These are phyloP conservation scores for Cutaneotrichosporon cavernicola DNA, from an alignment of 1,284 basidiomycete species.

Conservation along the genomic window DNA sequence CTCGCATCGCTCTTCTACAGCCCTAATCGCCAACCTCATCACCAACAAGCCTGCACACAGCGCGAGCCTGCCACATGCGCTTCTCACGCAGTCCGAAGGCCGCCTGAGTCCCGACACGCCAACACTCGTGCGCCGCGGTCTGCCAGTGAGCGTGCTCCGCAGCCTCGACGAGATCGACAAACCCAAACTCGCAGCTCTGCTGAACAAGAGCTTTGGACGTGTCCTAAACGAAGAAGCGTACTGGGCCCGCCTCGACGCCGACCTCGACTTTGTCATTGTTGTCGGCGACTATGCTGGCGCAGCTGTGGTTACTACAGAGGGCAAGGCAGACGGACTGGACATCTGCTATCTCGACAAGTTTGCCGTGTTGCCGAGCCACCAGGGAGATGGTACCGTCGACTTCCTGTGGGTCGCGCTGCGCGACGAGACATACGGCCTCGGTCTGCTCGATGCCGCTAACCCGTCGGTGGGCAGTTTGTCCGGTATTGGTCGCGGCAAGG, in stretches of 20 bases:
- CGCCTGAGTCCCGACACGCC: slow-evolving; percentile 86
- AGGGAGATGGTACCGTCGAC: slow-evolving; percentile 98
- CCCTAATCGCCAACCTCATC: slow-evolving; percentile 93
- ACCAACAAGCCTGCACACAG: slow-evolving; percentile 97
- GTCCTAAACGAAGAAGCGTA: slow-evolving; percentile 72
- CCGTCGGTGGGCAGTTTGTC: slow-evolving; percentile 84
- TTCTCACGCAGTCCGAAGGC: slow-evolving; percentile 74
- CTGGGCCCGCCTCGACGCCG: slow-evolving; percentile 70
- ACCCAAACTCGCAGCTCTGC: slow-evolving; percentile 70
- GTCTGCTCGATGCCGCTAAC: slow-evolving; percentile 89
- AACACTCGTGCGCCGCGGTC: slow-evolving; percentile 83
- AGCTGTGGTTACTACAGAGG: slow-evolving; percentile 89
- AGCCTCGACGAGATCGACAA: slow-evolving; percentile 66
- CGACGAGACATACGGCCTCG: slow-evolving; percentile 96
- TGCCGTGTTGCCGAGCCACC: slow-evolving; percentile 87
- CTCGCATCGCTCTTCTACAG: slow-evolving; percentile 92
- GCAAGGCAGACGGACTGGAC: slow-evolving; percentile 30
- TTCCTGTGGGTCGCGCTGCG: slow-evolving; percentile 98
- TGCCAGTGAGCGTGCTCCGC: slow-evolving; percentile 78
- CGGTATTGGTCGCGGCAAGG: slow-evolving; percentile 83
- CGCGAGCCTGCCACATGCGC: slow-evolving; percentile 88
- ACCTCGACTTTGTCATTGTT: slow-evolving; percentile 89
- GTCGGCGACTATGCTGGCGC: slow-evolving; percentile 95
- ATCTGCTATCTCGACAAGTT: slow-evolving; percentile 99
- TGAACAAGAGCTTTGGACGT: slow-evolving; percentile 83